These are phyloP conservation scores for Lentinus tigrinus DNA, from an alignment of 768 basidiomycete genomes.

Conservation along the genomic window DNA sequence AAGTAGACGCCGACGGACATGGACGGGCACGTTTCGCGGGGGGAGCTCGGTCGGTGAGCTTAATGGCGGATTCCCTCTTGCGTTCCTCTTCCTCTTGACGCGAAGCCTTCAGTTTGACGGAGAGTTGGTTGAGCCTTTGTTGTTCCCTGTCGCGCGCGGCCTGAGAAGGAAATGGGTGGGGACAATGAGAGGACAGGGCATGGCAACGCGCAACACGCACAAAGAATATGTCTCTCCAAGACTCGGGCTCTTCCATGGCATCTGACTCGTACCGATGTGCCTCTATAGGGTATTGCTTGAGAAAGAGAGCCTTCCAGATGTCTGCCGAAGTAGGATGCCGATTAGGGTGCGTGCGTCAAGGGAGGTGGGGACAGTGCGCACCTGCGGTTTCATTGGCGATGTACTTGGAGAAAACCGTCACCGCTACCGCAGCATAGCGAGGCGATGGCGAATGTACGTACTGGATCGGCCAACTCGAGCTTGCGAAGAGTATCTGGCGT, in stretches of 20 bases:
- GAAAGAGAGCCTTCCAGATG: conserved; percentile 66
- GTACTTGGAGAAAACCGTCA: conserved; percentile 10
- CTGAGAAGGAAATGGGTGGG: conserved; percentile 34
- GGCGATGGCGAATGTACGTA: conserved; percentile 48
- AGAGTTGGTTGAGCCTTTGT: conserved; percentile 34
- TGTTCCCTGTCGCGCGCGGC: conserved; percentile 58
- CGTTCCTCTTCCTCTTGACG: conserved; percentile 70
- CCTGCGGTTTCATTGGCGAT: conserved; percentile 57
- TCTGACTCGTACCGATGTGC: conserved; percentile 45
- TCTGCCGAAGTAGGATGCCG: conserved; percentile 36
- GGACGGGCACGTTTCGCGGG: conserved; percentile 57
- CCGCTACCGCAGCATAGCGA: neutral
- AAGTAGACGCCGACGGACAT: neutral
- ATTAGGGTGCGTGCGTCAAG: neutral
- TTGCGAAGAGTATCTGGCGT: conserved; percentile 65
- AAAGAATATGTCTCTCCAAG: conserved; percentile 70
- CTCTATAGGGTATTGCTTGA: conserved; percentile 55
- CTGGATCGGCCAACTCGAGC: conserved; percentile 59
- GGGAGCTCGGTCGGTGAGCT: conserved; percentile 68
- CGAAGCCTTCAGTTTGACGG: conserved; percentile 35
- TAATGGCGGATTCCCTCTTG: conserved; percentile 76
- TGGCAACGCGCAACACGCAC: conserved; percentile 37
- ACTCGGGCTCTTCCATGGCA: conserved; percentile 46
- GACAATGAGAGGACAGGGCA: neutral
- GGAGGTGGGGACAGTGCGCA: conserved; percentile 20